Base-by-base conservation (phyloP, 164 flowering plant species). In the Aristolochia fimbriata region DNA sequence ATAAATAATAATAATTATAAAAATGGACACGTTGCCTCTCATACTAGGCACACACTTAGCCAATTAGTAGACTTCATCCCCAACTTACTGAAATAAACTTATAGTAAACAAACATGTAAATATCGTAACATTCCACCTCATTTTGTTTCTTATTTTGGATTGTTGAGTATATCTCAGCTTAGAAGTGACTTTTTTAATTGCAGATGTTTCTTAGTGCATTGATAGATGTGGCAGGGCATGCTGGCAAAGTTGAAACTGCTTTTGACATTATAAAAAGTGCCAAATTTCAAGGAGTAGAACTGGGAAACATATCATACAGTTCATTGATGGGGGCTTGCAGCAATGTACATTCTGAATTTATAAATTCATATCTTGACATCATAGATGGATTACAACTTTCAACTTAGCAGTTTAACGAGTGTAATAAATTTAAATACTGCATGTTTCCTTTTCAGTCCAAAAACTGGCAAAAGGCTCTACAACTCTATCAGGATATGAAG, bases 311-410 rank as follows among this genome's bases (percentile, higher is more conserved):
- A 58, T 61, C 91, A 57, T 90, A 88, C 65, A 82, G 96, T 78
- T 93, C 97, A 41, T 68, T 93, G 76, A 90, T 93, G 99, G 97
- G 99, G 61, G 99, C 99, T 30, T 90, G 99, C 73, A 63, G 96
- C 75, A 86, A 86, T 72, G 99, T 86, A 86, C 64, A 22, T 13
- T 15, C 23, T 5, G 27, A 52, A 20, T 31, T 52, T 24, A 14
- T 52, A 22, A 0, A 52, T 20, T 22, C 23, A 11, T 22, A 22
- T 23, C 17, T 47, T 41, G 49, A 47, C 25, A 37, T 4, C 33
- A 33, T 56, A 33, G 17, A 1, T 31, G 7, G 43, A 56, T 33
- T 30, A 21, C 52, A 49, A 13, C 43, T 37, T 37, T 37, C 43
- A 37, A 37, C 30, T 37, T 37, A 3, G 43, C 43, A 37, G 43